These are phyloP conservation scores for Podosphaera xanthii DNA, from an alignment of 2,329 filamentous ascomycete genomes.

Conservation along the genomic window DNA sequence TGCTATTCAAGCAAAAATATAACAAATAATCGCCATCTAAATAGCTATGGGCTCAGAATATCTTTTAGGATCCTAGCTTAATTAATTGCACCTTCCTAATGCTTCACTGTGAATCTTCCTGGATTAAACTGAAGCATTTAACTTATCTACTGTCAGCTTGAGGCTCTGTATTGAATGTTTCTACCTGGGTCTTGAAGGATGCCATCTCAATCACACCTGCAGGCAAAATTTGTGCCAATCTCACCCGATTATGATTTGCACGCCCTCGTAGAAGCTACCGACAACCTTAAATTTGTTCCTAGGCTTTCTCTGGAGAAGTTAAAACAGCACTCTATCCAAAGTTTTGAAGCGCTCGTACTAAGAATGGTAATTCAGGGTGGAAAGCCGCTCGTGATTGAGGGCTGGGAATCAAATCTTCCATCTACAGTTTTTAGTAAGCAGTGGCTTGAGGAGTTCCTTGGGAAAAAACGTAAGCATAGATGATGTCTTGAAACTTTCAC, in stretches of 20 bases:
- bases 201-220: slow-evolving; percentile 51
- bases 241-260: slow-evolving; percentile 64
- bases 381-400: slow-evolving; percentile 75
- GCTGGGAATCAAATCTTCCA: slow-evolving; percentile 57
- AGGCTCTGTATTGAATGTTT: not conserved
- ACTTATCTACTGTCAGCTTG: not conserved
- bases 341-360: slow-evolving; percentile 70
- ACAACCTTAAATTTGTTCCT: slow-evolving; percentile 72
- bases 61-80: too few relatives aligned
- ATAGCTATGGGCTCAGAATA: too few relatives aligned
- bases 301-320: slow-evolving; percentile 63
- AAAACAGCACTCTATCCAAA: slow-evolving; percentile 47
- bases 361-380: slow-evolving; percentile 69
- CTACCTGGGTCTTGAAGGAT: slow-evolving; percentile 22
- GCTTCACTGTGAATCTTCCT: too few relatives aligned
- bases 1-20: too few relatives aligned
- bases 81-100: too few relatives aligned
- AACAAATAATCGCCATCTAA: too few relatives aligned
- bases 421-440: slow-evolving; percentile 53
- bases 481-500: not conserved
- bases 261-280: slow-evolving; percentile 48
- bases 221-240: slow-evolving; percentile 80
- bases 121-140: not conserved
- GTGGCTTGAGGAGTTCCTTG: slow-evolving; percentile 61
- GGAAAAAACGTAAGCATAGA: slow-evolving; percentile 44